Base-by-base conservation (phyloP, 225 moss, liverwort and hornwort genomes). In the Climacium dendroides region DNA sequence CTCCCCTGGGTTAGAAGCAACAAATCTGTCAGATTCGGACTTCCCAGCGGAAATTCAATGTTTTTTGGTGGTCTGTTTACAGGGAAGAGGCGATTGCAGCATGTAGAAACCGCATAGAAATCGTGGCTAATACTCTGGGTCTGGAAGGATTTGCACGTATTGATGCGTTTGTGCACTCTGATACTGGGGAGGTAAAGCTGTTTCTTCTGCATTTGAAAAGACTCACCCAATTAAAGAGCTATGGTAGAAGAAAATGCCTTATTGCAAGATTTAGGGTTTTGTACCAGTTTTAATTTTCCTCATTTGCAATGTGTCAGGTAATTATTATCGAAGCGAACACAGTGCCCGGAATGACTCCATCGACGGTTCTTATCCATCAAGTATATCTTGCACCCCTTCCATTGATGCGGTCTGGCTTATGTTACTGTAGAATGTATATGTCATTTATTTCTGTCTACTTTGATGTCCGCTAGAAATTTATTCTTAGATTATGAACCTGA, bases 331-430 rank as follows among this genome's bases (percentile, higher is more conserved):
- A 98, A 93, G 98, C 95, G 30, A 98, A 98, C 87, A 97, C 98
- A 70, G 96, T 97, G 59, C 97, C 97, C 10, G 98, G 98, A 77
- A 97, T 98, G 98, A 98, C 97, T 78, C 98, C 98, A 55, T 98
- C 98, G 17, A 98, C 98, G 53, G 98, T 96, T 55, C 95, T 98
- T 61, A 93, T 98, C 63, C 98, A 97, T 88, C 98, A 98, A 96
- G 98, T 96, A 90, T 53, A 35, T 75, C 45, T 75, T 87, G 58
- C 88, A 63, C 81, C 43, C 62, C 35, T 73, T 85, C 50, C 32
- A 52, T 45, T 87, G 78, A 85, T 85, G 63, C 12, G 25, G 65
- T 60, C 45, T 69, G 29, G 41, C 54, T 74, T 75, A 74, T 75
- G 75, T 70, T 86, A 32, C 32, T 88, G 61, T 69, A 47, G 55